Evolutionary conservation across 2,329 filamentous ascomycete genomes (phyloP), one percentile per base, ranked within the genome.

Genomic region (Botrytis byssoidea): DNA sequence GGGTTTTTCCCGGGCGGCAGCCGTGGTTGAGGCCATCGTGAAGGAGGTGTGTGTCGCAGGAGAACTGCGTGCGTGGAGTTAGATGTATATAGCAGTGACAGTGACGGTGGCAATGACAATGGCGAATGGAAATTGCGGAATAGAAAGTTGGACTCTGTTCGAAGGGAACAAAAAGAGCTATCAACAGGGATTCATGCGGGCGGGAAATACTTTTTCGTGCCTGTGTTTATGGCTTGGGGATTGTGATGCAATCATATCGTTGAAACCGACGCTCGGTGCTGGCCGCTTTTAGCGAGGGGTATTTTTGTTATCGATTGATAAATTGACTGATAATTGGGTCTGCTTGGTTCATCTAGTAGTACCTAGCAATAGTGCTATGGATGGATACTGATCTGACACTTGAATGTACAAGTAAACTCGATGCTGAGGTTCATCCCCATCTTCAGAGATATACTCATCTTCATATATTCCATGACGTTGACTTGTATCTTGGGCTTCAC

Each of bases 1-100:
- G 76, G 75, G 75, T 73, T 85, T 85, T 72, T 82, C 79, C 7
- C 72, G 68, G 51, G 37, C 60, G n/a, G 51, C 66, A 14, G 73
- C 55, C 46, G 66, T 48, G 44, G 75, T 65, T 37, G 71, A 64
- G 16, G 75, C 74, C 40, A 76, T 75, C 71, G 75, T 78, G 61
- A 40, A 40, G 37, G 61, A 44, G 32, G 32, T 57, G 48, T 37
- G 35, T 40, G 22, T 37, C 14, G 59, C 22, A 55, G 51, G 25
- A 25, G 10, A 8, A 40, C 37, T 18, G 59, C 25, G 57, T 37
- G 16, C 7, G 20, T 63, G 22, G 60, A 16, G 59, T 10, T 9
- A 5, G 22, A 25, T 61, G 6, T n/a, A 22, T 60, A 14, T 61
- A 14, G 4, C 40, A 42, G 5, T 42, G 40, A 42, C 40, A 16